Evolutionary conservation across 2,329 filamentous ascomycete genomes (phyloP).

Genomic region (Trichoderma simmonsii): DNA sequence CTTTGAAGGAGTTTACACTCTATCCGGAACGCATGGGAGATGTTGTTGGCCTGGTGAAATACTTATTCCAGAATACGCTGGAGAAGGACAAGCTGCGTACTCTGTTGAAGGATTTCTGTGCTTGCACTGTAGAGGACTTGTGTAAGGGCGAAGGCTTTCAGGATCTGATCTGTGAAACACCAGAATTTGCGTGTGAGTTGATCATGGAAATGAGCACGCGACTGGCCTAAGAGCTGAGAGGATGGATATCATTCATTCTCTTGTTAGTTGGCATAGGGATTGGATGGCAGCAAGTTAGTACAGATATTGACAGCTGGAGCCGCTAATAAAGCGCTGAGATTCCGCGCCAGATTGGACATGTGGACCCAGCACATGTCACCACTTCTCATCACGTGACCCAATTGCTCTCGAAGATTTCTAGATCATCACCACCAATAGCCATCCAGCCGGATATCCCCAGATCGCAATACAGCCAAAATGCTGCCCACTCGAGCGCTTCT

Average conservation of each 20-base stretch:
- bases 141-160: background rate
- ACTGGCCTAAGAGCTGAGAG: background rate
- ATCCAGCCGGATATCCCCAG: background rate
- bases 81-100: background rate
- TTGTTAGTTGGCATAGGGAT: background rate
- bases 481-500: conserved; percentile 64
- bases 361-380: background rate
- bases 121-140: background rate
- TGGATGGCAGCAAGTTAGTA: background rate
- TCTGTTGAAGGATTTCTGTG: background rate
- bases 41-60: background rate
- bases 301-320: too few species aligned
- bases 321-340: background rate
- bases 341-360: background rate
- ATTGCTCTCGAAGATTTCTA: conserved; percentile 16
- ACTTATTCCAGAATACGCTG: background rate
- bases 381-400: conserved; percentile 8
- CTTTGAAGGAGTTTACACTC: background rate
- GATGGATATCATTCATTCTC: background rate
- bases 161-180: background rate
- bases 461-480: conserved; percentile 46
- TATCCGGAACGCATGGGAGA: background rate
- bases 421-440: background rate
- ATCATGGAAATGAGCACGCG: background rate
- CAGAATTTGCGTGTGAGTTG: background rate